Evolutionary conservation across 2,329 filamentous ascomycete genomes (phyloP), one percentile per base, ranked within the genome.

Genomic region (Aureobasidium sp.): DNA sequence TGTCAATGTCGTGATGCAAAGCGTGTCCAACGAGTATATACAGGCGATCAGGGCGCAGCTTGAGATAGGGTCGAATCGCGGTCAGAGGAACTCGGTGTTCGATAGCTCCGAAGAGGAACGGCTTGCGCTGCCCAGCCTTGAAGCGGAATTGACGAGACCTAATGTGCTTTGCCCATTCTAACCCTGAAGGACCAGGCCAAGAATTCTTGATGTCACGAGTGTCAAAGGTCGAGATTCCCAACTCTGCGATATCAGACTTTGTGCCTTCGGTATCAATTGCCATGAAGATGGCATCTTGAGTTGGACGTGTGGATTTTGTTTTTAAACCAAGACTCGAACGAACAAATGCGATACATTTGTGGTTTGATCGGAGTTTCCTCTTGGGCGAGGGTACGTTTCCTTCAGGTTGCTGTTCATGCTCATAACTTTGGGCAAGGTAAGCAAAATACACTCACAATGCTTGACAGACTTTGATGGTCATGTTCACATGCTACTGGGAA

Each of bases 161-260:
- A 66, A 97, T 88, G 52, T 80, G 74, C 0, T 76, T 68, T 66
- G 84, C 82, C 91, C 92, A 97, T 39, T 84, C 80, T 42, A 76
- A 67, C 2, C 86, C 90, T 29, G 78, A 74, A 3, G 76, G 68
- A 0, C 89, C 89, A 2, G 89, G 88, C 0, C 82, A 69, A 0
- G 85, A 64, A 7, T 73, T 75, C 0, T 74, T 68, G 31, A 91
- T 74, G 52, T 84, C 79, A 22, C 76, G 71, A 0, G 88, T 91
- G 71, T 97, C 91, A 0, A 97, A 79, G 2, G 87, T 86, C 1
- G 90, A 87, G 45, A 97, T 79, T 0, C 94, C 94, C 41, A 99
- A 80, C 73, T 99, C 94, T 0, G 92, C 95, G 64, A 97, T 82
- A 14, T 83, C 77, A 37, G 80, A 77, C 9, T 84, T 82, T 45